Evolutionary conservation across 75 land plant species (phyloP), one percentile per base, ranked within the genome.

Genomic region (Cupressus sempervirens): DNA sequence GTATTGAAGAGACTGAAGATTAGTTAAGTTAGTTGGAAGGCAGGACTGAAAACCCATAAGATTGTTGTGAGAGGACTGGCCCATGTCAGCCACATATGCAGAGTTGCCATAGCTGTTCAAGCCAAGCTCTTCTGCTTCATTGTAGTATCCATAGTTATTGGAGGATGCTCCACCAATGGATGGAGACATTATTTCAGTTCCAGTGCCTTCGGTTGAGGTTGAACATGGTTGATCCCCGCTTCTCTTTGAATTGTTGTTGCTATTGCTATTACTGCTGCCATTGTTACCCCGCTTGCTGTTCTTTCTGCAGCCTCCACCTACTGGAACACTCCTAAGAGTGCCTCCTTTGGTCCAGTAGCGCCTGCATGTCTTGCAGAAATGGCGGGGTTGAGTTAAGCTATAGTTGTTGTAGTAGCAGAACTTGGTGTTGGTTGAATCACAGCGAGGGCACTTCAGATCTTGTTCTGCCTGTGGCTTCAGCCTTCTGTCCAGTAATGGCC

Each of bases 341-440:
- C 85, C 85, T 36, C 85, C 85, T 54, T 54, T 67, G 3, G 84
- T 83, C 85, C 82, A 84, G 85, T 72, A 84, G 81, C 85, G 85
- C 9, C 83, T 77, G 85, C 85, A 84, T 32, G 46, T 84, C 43
- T 76, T 38, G 82, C 85, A 84, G 85, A 84, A 84, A 80, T 84
- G 85, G 81, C 85, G 46, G 7, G 85, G 85, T 52, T 84, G 85
- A 20, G 43, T 76, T 26, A 84, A 40, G 50, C 83, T 84, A 40
- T 76, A 68, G 81, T 84, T 84, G 85, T 84, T 84, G 85, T 84
- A 84, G 81, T 84, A 84, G 52, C 81, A 84, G 81, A 84, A 84
- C 81, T 84, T 84, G 43, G 85, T 84, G 81, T 84, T 76, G n/a
- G 81, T 68, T 4, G 83, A 79, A 29, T 84, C 81, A 38, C 85